A percentile compares a stretch with the other conserved stretches of the same genome.
Evolutionary conservation across 2,329 filamentous ascomycete genomes (phyloP).

Genomic region (Aureobasidium vineae): DNA sequence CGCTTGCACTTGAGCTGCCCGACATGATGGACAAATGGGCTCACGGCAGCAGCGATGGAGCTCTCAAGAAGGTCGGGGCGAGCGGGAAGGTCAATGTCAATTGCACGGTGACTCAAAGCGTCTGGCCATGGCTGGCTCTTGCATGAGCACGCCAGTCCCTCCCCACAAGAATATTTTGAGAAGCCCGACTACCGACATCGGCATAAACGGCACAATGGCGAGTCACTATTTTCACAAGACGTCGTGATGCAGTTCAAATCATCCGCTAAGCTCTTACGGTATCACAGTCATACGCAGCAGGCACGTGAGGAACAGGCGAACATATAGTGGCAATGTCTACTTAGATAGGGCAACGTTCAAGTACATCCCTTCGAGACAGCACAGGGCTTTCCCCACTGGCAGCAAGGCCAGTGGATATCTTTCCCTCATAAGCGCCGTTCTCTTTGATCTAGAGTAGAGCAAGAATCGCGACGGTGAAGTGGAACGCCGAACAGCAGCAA

Average conservation of each 20-base stretch:
- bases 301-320: conserved; percentile 25
- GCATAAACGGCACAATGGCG: neutral
- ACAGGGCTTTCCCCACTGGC: conserved; percentile 93
- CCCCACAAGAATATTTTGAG: conserved; percentile 22
- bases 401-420: conserved; percentile 72
- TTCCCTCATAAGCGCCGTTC: conserved; percentile 97
- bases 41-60: conserved; percentile 12
- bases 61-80: conserved; percentile 2
- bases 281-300: conserved; percentile 15
- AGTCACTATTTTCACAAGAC: neutral
- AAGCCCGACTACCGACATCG: conserved; percentile 1
- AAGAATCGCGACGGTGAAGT: conserved; percentile 31
- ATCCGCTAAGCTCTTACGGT: neutral
- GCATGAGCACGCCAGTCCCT: neutral
- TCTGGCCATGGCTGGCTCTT: conserved; percentile 2
- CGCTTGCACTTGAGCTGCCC: conserved; percentile 20
- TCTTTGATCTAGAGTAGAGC: conserved; percentile 44
- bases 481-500: conserved; percentile 22
- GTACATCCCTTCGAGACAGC: conserved; percentile 75
- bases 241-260: neutral
- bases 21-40: conserved; percentile 17
- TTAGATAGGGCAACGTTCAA: conserved; percentile 72
- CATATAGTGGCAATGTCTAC: conserved; percentile 27
- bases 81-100: neutral
- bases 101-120: conserved; percentile 17